These are phyloP conservation scores for Serendipita sp. DNA, from an alignment of 1,284 basidiomycete genomes.

Conservation along the genomic window DNA sequence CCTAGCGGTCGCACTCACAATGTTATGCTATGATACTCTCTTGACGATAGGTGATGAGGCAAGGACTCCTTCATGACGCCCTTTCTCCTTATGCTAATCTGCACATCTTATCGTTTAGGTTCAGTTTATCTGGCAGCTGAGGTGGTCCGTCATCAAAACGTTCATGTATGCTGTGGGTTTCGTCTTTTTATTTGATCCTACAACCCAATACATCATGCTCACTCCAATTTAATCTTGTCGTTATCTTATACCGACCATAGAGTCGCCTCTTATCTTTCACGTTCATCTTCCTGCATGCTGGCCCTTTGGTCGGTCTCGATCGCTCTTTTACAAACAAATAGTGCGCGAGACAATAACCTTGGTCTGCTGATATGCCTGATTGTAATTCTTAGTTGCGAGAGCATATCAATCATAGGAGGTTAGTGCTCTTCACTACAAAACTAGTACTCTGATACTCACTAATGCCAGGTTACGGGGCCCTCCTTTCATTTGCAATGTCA, in stretches of 20 bases:
- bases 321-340: background rate
- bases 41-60: background rate
- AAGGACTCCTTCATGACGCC: background rate
- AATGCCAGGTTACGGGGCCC: background rate
- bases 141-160: background rate
- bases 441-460: background rate
- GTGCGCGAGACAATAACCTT: background rate
- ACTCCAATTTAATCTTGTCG: background rate
- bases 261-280: background rate
- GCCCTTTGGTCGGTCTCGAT: background rate
- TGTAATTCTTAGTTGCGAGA: background rate
- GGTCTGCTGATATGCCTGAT: background rate
- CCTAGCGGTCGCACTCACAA: background rate
- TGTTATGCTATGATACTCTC: background rate
- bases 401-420: background rate
- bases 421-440: background rate
- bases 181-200: background rate
- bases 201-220: background rate
- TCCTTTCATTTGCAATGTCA: background rate
- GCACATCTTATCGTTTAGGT: background rate
- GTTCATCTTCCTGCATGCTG: background rate
- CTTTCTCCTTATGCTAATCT: background rate
- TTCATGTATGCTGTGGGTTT: background rate
- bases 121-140: background rate
- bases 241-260: background rate